A percentile compares a stretch with the other conserved stretches of the same genome.
Evolutionary conservation across 441 rosid genomes (phyloP).

Genomic region (Metrosideros polymorpha): DNA sequence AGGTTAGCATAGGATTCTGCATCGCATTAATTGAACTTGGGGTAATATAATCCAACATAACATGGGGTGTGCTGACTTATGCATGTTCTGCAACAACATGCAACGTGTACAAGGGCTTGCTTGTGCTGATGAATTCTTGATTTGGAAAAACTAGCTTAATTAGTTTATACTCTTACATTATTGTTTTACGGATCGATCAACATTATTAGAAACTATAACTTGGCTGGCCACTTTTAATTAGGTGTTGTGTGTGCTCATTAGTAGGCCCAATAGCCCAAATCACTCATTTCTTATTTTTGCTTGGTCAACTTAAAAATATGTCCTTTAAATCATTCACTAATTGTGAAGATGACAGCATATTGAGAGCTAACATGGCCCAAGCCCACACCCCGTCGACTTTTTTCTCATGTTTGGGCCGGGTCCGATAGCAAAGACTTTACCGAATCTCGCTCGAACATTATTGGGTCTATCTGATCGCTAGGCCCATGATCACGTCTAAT

Average conservation of each 20-base stretch:
- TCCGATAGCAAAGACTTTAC: background rate
- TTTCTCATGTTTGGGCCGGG: background rate
- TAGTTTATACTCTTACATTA: too few species aligned
- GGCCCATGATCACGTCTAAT: background rate
- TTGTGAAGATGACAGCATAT: background rate
- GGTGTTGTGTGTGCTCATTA: too few species aligned
- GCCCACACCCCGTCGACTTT: background rate
- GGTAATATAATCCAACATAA: background rate
- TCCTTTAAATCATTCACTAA: background rate
- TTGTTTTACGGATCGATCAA: too few species aligned
- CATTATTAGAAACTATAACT: too few species aligned
- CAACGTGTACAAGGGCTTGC: background rate
- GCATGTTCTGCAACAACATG: background rate
- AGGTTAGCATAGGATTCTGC: background rate
- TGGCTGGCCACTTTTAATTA: too few species aligned
- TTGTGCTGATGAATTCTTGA: too few species aligned
- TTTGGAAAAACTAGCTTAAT: too few species aligned
- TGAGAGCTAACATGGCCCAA: background rate
- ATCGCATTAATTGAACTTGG: background rate
- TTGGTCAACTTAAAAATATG: background rate
- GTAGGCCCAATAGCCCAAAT: background rate
- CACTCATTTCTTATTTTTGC: background rate
- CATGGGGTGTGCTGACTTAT: background rate
- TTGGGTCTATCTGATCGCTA: background rate
- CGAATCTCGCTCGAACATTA: fast-evolving